Evolutionary conservation across 495 filamentous ascomycete species (phyloP), one percentile per base, ranked within the genome.

Genomic region (Penicillium subrubescens): DNA sequence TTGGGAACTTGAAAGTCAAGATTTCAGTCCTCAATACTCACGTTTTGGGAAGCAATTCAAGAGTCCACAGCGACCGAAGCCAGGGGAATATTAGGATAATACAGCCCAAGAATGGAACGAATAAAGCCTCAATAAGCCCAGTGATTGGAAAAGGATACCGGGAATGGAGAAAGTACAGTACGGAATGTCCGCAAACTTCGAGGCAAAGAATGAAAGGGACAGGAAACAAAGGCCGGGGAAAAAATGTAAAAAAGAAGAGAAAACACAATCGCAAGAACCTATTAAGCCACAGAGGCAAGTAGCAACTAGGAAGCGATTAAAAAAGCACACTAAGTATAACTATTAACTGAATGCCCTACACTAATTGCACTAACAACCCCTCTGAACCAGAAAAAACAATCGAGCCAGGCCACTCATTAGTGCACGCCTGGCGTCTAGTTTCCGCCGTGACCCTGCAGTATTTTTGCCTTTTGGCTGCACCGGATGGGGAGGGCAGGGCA

Each of bases 131-230:
- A n/a, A 15, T 4, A 43, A 48, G 12, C n/a, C n/a, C n/a, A n/a
- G n/a, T n/a, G n/a, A n/a, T n/a, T n/a, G 5, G 12, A 29, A 52
- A 31, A 21, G 48, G 31, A 29, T 12, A 15, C 46, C 46, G 46
- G 19, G 46, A 50, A 50, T 27, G 46, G 31, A 31, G 0, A 39
- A 29, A 4, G 25, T 27, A 1, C 25, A 52, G 23, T 52, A 29
- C 25, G 56, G 62, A 64, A 64, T 64, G 62, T 52, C 57, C 25
- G 29, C 53, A 31, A 46, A 53, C 27, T 39, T 25, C 19, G 51
- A 59, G 52, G 62, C 41, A 34, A 58, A 25, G 46, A 53, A 59
- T 33, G 17, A 64, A 35, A 44, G 56, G 43, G 31, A 57, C 37
- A 27, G 60, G 51, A 56, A 37, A 35, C 31, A 56, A 37, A 35